A percentile compares a stretch with the other conserved stretches of the same genome.
Evolutionary conservation across 805 yeast genomes (phyloP).

Genomic region (Brettanomyces custersianus): DNA sequence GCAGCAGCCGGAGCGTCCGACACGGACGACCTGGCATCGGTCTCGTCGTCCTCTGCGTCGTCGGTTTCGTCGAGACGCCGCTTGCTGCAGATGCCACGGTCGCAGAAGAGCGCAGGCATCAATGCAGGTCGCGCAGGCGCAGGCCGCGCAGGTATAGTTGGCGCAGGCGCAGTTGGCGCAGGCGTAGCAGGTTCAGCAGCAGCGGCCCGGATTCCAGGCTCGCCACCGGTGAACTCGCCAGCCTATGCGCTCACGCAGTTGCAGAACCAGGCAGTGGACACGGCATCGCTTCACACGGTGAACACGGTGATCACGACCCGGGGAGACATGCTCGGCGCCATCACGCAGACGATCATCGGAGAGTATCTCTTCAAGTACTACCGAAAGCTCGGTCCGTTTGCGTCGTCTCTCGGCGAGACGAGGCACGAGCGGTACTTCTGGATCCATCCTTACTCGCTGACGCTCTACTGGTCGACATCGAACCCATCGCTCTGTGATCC

Average conservation of each 20-base stretch:
- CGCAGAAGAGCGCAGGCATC: neutral
- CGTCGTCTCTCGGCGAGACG: constrained; percentile 59
- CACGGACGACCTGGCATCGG: neutral
- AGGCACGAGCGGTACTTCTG: constrained; percentile 92
- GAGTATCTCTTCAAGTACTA: constrained; percentile 83
- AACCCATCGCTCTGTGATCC: constrained; percentile 73
- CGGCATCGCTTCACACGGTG: constrained; percentile 25
- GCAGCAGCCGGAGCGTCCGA: neutral
- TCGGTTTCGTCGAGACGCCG: neutral
- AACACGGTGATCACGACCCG: constrained; percentile 62
- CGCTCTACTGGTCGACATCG: constrained; percentile 79
- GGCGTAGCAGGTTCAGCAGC: neutral
- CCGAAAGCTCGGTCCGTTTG: constrained; percentile 62
- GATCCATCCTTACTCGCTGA: constrained; percentile 91
- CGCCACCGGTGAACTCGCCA: constrained; percentile 3
- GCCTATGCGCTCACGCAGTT: constrained; percentile 7
- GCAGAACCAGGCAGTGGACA: constrained; percentile 9
- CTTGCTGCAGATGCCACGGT: neutral
- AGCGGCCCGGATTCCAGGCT: neutral
- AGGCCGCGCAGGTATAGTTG: neutral
- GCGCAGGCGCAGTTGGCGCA: neutral
- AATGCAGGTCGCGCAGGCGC: neutral
- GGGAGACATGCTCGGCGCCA: constrained; percentile 69
- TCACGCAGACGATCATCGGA: constrained; percentile 90
- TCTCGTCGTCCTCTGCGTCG: neutral